Evolutionary conservation across 2,329 filamentous ascomycete genomes (phyloP).

Genomic region (Niveomyces coronatus): DNA sequence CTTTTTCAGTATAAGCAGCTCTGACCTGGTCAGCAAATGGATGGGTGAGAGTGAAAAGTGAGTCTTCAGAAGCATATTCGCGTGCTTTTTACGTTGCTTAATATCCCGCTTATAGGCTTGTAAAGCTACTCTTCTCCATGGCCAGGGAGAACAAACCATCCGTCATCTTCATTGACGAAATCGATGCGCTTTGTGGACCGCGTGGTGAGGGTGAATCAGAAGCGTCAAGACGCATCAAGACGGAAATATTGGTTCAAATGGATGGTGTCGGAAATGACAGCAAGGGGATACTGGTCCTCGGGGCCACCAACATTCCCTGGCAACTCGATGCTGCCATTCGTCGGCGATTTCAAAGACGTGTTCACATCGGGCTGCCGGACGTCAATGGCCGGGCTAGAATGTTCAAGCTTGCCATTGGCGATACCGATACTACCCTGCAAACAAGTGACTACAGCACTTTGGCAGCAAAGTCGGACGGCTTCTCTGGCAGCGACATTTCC

Average conservation of each 20-base stretch:
- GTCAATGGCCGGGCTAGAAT: conserved; percentile 77
- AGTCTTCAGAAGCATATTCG: conserved; percentile 9
- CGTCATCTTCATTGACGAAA: conserved; percentile 98
- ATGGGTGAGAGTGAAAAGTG: conserved; percentile 99
- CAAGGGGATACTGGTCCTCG: conserved; percentile 85
- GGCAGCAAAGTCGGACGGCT: conserved; percentile 78
- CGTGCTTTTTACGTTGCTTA: conserved; percentile 10
- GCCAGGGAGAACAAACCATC: conserved; percentile 95
- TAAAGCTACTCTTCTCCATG: conserved; percentile 96
- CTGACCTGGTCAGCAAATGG: conserved; percentile 97
- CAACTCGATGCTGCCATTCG: conserved; percentile 94
- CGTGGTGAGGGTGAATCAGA: conserved; percentile 93
- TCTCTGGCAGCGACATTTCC: conserved; percentile 90
- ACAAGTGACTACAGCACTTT: conserved; percentile 69
- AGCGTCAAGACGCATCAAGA: conserved; percentile 95
- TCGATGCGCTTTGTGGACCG: conserved; percentile 91
- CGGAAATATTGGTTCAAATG: conserved; percentile 97
- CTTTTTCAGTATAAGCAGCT: conserved; percentile 97
- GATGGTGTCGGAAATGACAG: conserved; percentile 96
- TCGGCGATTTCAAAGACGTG: conserved; percentile 87
- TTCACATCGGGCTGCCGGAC: conserved; percentile 92
- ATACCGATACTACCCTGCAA: conserved; percentile 77
- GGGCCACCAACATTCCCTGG: conserved; percentile 98
- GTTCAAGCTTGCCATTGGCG: conserved; percentile 93
- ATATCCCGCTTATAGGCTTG: conserved; percentile 48